A percentile compares a stretch with the other conserved stretches of the same genome.
Evolutionary conservation across 331 rosid species (phyloP).

Genomic region (Quercus lobata): DNA sequence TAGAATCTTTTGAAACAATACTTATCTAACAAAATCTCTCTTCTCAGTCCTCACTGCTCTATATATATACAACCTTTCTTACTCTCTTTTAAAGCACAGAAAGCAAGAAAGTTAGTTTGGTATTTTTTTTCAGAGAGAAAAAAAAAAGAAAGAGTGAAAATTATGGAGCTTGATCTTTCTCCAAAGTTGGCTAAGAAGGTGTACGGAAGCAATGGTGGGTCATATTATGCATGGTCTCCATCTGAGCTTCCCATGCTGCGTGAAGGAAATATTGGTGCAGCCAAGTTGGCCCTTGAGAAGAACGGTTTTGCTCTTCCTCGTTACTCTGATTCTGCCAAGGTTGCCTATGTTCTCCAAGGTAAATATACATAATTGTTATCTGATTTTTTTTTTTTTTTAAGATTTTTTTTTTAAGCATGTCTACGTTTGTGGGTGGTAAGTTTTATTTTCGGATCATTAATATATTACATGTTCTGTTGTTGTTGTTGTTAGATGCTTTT

Average conservation of each 20-base stretch:
- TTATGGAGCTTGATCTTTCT: constrained; percentile 68
- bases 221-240: constrained; percentile 55
- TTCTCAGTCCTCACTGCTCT: no score
- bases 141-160: not conserved
- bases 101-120: not conserved
- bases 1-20: no score
- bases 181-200: constrained; percentile 55
- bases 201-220: constrained; percentile 49
- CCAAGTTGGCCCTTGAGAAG: constrained; percentile 62
- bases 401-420: not conserved
- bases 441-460: not conserved
- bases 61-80: no score
- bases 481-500: not conserved
- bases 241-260: constrained; percentile 65
- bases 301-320: constrained; percentile 73
- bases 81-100: no score
- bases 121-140: not conserved
- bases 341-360: constrained; percentile 88
- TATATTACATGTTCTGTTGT: not conserved
- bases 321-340: constrained; percentile 66
- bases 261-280: constrained; percentile 62
- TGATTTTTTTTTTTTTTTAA: not conserved
- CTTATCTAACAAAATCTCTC: no score
- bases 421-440: not conserved
- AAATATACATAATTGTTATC: not conserved